phyloP scores from a whole-genome alignment of 1,284 basidiomycete genomes.

The Cutaneotrichosporon curvatum region DNA sequence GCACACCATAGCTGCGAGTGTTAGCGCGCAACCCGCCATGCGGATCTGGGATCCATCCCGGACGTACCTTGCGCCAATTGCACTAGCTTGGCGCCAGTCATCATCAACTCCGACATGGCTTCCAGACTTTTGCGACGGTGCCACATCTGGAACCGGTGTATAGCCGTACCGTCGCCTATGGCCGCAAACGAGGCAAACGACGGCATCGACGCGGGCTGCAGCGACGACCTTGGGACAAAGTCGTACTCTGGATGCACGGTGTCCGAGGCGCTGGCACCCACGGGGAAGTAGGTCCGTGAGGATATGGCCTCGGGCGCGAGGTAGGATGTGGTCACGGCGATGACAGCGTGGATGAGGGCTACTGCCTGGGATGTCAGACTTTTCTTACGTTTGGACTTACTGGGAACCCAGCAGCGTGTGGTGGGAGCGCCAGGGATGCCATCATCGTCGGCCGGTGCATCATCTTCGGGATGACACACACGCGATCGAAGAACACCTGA shows the following conservation, averaged over 20 bases:
- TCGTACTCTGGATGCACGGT: conserved; percentile 30
- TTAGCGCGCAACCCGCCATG: neutral
- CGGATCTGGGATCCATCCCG: neutral
- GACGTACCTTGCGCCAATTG: conserved; percentile 30
- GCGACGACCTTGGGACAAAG: conserved; percentile 11
- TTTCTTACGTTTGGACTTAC: conserved; percentile 19
- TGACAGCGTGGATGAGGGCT: conserved; percentile 33
- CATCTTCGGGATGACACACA: conserved; percentile 34
- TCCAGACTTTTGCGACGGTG: conserved; percentile 36
- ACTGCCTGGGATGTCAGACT: neutral
- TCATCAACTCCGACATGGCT: conserved; percentile 9
- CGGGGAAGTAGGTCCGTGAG: conserved; percentile 32
- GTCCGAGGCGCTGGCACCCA: conserved; percentile 21
- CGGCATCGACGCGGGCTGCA: neutral
- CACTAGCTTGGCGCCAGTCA: conserved; percentile 22
- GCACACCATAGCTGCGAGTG: conserved; percentile 22
- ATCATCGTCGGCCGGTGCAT: conserved; percentile 27
- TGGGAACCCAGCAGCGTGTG: conserved; percentile 30
- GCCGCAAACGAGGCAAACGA: neutral
- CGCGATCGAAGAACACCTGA: conserved; percentile 36
- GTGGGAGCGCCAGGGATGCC: conserved; percentile 26
- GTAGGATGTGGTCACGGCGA: conserved; percentile 30
- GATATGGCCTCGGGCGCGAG: conserved; percentile 25
- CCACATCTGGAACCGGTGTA: conserved; percentile 40
- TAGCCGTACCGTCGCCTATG: conserved; percentile 8